phyloP scores from a whole-genome alignment of 2,329 filamentous ascomycete species.

The Claviceps fusiformis region DNA sequence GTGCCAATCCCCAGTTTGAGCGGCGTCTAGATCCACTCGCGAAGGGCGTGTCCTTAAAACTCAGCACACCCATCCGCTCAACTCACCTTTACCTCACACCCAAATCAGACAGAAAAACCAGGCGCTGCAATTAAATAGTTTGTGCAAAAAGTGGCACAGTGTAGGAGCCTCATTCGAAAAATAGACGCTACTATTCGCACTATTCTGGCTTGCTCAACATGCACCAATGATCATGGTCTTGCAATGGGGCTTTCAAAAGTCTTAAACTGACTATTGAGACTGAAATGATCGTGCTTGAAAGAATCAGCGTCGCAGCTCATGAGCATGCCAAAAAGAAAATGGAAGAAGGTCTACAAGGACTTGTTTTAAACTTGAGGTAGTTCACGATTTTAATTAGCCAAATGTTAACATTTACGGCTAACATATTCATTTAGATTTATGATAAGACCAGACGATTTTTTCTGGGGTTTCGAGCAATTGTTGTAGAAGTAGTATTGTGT shows the following conservation, averaged over 20 bases:
- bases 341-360: too few relatives aligned
- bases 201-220: too few relatives aligned
- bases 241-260: too few relatives aligned
- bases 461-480: neutral
- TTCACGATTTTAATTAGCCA: too few relatives aligned
- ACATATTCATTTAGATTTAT: neutral
- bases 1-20: neutral
- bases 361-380: too few relatives aligned
- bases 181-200: neutral
- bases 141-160: neutral
- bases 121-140: neutral
- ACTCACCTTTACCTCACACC: constrained; percentile 1
- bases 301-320: too few relatives aligned
- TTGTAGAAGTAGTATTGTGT: neutral
- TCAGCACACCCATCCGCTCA: neutral
- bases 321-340: too few relatives aligned
- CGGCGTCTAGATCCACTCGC: neutral
- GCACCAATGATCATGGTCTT: too few relatives aligned
- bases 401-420: too few relatives aligned
- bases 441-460: neutral
- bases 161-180: neutral
- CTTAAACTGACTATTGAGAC: too few relatives aligned
- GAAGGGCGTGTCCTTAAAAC: neutral
- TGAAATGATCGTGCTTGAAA: too few relatives aligned
- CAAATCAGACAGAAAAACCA: neutral